Evolutionary conservation across 2,329 filamentous ascomycete genomes (phyloP).

Genomic region (Canariomyces notabilis): DNA sequence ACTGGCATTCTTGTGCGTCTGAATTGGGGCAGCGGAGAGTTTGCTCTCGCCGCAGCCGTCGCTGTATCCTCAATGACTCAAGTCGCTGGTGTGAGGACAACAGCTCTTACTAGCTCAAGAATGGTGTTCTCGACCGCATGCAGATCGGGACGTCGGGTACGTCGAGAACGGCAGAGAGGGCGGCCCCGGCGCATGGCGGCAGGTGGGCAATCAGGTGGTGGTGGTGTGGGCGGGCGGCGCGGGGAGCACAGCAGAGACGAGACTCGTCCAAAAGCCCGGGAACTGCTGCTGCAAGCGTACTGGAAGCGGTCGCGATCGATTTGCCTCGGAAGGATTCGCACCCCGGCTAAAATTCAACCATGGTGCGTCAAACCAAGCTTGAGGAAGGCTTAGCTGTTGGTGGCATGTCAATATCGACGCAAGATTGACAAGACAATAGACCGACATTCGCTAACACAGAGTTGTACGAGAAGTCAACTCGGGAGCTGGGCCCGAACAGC

Average conservation of each 20-base stretch:
- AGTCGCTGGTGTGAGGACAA: constrained; percentile 2
- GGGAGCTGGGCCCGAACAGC: constrained; percentile 1
- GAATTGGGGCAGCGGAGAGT: constrained; percentile 1
- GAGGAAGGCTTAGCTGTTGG: constrained; percentile 10
- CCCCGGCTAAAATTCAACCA: constrained; percentile 19
- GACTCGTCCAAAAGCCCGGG: constrained; percentile 16
- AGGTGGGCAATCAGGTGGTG: neutral
- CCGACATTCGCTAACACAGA: too few species aligned
- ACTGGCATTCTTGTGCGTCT: constrained; percentile 16
- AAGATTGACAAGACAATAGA: too few species aligned
- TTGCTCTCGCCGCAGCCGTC: constrained; percentile 8
- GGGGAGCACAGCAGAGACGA: constrained; percentile 16
- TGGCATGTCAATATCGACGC: constrained; percentile 12
- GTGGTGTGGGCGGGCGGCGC: constrained; percentile 1
- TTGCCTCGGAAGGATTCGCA: constrained; percentile 13
- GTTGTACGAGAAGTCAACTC: constrained; percentile 10
- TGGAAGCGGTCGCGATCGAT: constrained; percentile 8
- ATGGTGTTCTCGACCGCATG: constrained; percentile 8
- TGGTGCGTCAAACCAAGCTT: constrained; percentile 13
- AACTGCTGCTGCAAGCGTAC: constrained; percentile 6
- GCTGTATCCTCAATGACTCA: neutral
- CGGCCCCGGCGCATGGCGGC: constrained; percentile 6
- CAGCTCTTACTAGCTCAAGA: neutral
- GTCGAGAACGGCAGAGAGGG: constrained; percentile 17
- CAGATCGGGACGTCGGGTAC: constrained; percentile 22